Evolutionary conservation across 148 eudicot species (phyloP), one percentile per base, ranked within the genome.

Genomic region (Beta vulgaris): DNA sequence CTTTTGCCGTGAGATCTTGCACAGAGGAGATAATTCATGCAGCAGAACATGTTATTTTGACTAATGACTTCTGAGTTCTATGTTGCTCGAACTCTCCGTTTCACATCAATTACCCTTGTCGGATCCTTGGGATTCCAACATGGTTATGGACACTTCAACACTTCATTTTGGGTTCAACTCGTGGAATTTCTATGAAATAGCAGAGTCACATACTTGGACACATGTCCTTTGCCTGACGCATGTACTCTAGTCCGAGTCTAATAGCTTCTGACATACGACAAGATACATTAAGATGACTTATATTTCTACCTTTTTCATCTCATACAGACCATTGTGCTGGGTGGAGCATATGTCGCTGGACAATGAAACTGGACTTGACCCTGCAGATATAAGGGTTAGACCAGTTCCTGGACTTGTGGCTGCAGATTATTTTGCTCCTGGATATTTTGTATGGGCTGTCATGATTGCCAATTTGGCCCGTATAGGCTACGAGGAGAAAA

Each of bases 391-490:
- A 77, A 81, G 97, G 87, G 89, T 93, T 57, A 88, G 98, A 80
- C 82, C 98, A 7, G 97, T 91, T 48, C 83, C 84, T 68, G 98
- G 98, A 63, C 98, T 93, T 71, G 97, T 93, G 43, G 98, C 98
- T 64, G 98, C 98, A 12, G 98, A 93, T 83, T 93, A 93, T 78
- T 93, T 93, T 73, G 92, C 91, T 68, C 85, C 96, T 29, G 98
- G 98, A 55, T 93, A 93, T 73, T 93, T 93, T 75, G 98, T 93
- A 34, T 93, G 98, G 98, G 98, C 98, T 26, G 92, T 91, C 65
- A 60, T 93, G 75, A 93, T 93, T 78, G 91, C 89, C 78, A 93
- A 93, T 82, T 86, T 93, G 83, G 98, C 97, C 23, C 92, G 85
- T 40, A 89, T 93, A 72, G 98, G 98, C 16, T 93, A 93, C 46